These are phyloP conservation scores for Hanseniaspora guilliermondii DNA, from an alignment of 805 yeast species.

Conservation along the genomic window DNA sequence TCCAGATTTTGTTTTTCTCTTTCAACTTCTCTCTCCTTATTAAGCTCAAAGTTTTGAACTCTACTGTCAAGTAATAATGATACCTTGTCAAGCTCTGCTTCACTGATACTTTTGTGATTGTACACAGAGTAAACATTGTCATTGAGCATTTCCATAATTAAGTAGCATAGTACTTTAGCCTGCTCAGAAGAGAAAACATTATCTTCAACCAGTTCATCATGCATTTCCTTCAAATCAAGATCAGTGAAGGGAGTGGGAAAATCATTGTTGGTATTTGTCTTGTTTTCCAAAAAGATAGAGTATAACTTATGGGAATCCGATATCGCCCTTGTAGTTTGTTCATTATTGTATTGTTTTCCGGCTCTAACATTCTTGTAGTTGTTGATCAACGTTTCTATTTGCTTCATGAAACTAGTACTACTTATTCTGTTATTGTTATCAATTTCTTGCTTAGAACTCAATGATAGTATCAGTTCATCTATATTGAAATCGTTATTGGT, in stretches of 20 bases:
- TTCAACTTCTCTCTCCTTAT: constrained; percentile 61
- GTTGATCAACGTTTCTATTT: background rate
- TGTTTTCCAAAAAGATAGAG: background rate
- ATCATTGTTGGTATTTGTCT: background rate
- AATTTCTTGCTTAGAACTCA: constrained; percentile 14
- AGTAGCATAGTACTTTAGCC: constrained; percentile 20
- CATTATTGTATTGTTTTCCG: background rate
- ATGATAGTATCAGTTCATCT: background rate
- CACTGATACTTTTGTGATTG: constrained; percentile 24
- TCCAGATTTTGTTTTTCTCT: constrained; percentile 54
- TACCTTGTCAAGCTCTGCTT: constrained; percentile 73
- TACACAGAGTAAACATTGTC: constrained; percentile 35
- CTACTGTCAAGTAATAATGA: constrained; percentile 84
- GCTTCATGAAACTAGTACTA: background rate
- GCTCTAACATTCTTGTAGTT: background rate
- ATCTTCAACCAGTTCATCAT: constrained; percentile 2
- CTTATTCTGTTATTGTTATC: constrained; percentile 7
- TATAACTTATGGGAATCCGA: background rate
- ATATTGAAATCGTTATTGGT: background rate
- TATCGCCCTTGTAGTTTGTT: background rate
- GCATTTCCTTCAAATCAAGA: constrained; percentile 1
- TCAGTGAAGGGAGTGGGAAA: constrained; percentile 5
- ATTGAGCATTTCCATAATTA: constrained; percentile 29
- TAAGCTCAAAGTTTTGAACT: constrained; percentile 71
- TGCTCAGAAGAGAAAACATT: constrained; percentile 21